phyloP scores from a whole-genome alignment of 163 green algal genomes.

The Scenedesmus sp. region DNA sequence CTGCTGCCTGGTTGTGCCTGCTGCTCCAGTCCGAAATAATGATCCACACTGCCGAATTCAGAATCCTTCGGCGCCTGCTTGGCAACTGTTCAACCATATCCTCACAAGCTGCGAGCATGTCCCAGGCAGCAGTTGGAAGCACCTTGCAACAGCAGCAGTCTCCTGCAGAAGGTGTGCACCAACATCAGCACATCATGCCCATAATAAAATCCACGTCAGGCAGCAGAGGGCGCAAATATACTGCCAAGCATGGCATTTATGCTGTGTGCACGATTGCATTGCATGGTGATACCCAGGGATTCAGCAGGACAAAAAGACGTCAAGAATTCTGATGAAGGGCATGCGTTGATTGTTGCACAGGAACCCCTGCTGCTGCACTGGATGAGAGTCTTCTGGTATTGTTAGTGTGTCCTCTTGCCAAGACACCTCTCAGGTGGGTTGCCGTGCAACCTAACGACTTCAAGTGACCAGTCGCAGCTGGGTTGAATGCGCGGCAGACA shows the following conservation, averaged over 20 bases:
- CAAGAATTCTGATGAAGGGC: neutral
- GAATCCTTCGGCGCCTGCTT: neutral
- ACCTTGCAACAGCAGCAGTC: neutral
- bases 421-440: slow-evolving; percentile 61
- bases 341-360: neutral
- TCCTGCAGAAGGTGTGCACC: neutral
- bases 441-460: neutral
- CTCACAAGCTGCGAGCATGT: neutral
- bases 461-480: neutral
- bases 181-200: neutral
- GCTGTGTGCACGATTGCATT: too few relatives aligned
- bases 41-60: neutral
- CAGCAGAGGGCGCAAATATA: neutral
- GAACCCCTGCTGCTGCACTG: neutral
- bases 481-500: neutral
- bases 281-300: too few relatives aligned
- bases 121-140: neutral
- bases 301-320: neutral
- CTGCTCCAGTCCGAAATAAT: neutral
- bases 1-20: slow-evolving; percentile 1
- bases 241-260: neutral
- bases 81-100: neutral
- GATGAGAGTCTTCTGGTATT: neutral
- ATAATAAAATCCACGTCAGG: too few relatives aligned
- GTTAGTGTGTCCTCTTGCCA: slow-evolving; percentile 61